Evolutionary conservation across 352 stramenopile species (phyloP), one percentile per base, ranked within the genome.

Genomic region (Phytophthora pistaciae): DNA sequence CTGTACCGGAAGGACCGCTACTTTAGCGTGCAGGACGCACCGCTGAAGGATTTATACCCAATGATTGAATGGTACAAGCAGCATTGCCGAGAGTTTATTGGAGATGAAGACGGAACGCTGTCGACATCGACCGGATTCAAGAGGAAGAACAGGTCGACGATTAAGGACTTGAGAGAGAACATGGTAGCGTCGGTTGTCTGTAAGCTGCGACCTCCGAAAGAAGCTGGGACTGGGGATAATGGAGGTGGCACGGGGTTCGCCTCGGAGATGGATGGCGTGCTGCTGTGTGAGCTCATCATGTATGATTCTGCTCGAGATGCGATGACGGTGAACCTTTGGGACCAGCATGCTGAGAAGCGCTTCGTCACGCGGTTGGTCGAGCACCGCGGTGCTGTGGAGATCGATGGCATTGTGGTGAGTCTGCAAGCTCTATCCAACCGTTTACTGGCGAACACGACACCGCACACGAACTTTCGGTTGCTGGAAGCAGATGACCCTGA

Each of bases 41-140:
- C 64, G 8, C 44, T 93, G 31, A 82, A 82, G 20, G 75, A 87
- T 36, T 38, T 91, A 16, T 92, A 87, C 57, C 74, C 78, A 1
- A 90, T 90, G 81, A 87, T 92, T 71, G 79, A 89, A 57, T 91
- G 83, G 80, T 88, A 90, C 66, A 89, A 90, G 29, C 68, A 82
- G 44, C 68, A 90, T 65, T 83, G 79, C 57, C 65, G 80, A 54
- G 67, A 83, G 55, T 79, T 91, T 61, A 42, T 79, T 20, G 50
- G 74, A 1, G 36, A 48, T 0, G 59, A 73, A 14, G 46, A 65
- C 21, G 59, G 20, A 27, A 1, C 21, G 3, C 40, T 20, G 16
- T 8, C 46, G 27, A 23, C 20, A 25, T 42, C 46, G 7, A 53
- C 27, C 18, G n/a, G 42, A 36, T 11, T 33, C 31, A 65, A 64